Conservation (phyloP, 176 grass and related monocot species). For the Aegilops umbellulata region DNA sequence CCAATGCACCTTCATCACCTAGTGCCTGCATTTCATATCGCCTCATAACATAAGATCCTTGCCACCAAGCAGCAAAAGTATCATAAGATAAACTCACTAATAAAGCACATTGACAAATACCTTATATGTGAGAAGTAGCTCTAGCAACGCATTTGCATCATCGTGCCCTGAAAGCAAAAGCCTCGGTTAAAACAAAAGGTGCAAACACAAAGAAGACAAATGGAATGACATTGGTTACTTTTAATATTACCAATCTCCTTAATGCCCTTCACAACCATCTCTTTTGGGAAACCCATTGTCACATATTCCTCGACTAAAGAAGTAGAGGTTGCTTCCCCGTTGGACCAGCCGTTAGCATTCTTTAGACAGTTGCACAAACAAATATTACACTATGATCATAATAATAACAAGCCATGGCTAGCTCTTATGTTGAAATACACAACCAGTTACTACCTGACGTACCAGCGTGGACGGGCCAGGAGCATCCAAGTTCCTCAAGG, state of each 20-base stretch:
- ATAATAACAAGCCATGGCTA: not conserved
- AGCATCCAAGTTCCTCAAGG: conserved; percentile 9
- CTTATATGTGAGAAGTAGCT: conserved; percentile 74
- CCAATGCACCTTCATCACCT: conserved; percentile 26
- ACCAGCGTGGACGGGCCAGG: not conserved
- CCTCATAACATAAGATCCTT: conserved; percentile 11
- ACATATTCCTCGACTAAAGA: conserved; percentile 37
- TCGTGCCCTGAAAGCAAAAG: conserved; percentile 50
- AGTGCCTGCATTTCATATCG: conserved; percentile 49
- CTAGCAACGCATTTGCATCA: conserved; percentile 62
- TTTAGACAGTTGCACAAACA: conserved; percentile 22
- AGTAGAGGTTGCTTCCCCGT: conserved; percentile 4
- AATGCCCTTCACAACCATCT: conserved; percentile 50
- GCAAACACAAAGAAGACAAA: conserved; percentile 23
- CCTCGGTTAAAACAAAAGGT: conserved; percentile 3
- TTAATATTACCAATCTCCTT: conserved; percentile 45
- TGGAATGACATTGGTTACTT: conserved; percentile 19
- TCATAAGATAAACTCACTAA: conserved; percentile 2
- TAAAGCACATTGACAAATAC: conserved; percentile 27
- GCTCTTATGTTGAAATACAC: not conserved
- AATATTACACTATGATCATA: conserved; percentile 19
- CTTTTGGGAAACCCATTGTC: conserved; percentile 54
- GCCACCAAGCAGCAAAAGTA: not conserved
- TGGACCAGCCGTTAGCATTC: conserved; percentile 30
- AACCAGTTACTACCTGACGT: conserved; percentile 15